These are phyloP conservation scores for Fusarium nygamai DNA, from an alignment of 2,329 filamentous ascomycete genomes.

Conservation along the genomic window DNA sequence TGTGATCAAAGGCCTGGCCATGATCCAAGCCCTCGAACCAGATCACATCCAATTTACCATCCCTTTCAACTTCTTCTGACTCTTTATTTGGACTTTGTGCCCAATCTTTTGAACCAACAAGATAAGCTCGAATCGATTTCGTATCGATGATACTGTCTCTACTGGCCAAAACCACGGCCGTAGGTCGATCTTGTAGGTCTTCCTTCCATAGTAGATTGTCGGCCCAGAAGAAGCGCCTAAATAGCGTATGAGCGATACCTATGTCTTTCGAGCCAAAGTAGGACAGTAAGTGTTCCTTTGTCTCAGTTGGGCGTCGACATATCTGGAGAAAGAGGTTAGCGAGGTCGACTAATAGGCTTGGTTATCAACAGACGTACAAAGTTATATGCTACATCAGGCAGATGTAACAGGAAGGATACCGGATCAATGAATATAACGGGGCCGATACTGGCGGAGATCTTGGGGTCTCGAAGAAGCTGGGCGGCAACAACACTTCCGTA, in stretches of 20 bases:
- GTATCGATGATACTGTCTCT: slow-evolving; percentile 66
- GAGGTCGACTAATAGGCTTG: neutral
- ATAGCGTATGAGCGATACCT: slow-evolving; percentile 66
- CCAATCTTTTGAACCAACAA: slow-evolving; percentile 50
- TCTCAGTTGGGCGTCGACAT: slow-evolving; percentile 51
- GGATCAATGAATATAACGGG: slow-evolving; percentile 67
- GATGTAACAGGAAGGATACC: slow-evolving; percentile 67
- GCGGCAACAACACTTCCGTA: slow-evolving; percentile 67
- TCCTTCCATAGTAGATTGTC: slow-evolving; percentile 70
- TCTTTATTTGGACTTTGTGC: slow-evolving; percentile 15
- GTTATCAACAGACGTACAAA: slow-evolving; percentile 52
- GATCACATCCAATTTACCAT: slow-evolving; percentile 58
- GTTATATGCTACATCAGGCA: slow-evolving; percentile 71
- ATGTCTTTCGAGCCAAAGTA: slow-evolving; percentile 70
- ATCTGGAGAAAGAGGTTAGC: slow-evolving; percentile 39
- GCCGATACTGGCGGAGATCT: slow-evolving; percentile 50
- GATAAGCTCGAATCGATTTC: slow-evolving; percentile 60
- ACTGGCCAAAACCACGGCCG: slow-evolving; percentile 61
- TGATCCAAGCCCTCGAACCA: slow-evolving; percentile 66
- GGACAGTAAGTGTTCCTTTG: slow-evolving; percentile 68
- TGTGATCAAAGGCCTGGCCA: slow-evolving; percentile 61
- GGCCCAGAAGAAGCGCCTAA: slow-evolving; percentile 69
- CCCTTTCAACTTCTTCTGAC: slow-evolving; percentile 37
- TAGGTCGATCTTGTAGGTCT: slow-evolving; percentile 54
- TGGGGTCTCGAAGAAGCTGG: slow-evolving; percentile 60